Evolutionary conservation across 768 basidiomycete genomes (phyloP).

Genomic region (Pulveroboletus frians): DNA sequence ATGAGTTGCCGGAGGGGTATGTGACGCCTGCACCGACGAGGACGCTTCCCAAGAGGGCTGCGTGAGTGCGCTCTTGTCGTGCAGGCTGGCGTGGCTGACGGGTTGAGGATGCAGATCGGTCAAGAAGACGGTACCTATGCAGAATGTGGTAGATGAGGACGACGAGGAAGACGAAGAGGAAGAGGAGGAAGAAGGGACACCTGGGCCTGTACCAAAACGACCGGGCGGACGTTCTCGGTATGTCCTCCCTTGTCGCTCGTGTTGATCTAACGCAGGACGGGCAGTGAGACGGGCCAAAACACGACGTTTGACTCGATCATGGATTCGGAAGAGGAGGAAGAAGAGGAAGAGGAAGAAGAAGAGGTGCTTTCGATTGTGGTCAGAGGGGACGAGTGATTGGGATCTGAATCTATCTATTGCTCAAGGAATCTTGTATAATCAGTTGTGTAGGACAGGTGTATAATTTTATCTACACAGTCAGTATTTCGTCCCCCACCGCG

Average conservation of each 20-base stretch:
- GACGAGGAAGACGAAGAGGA: conserved; percentile 30
- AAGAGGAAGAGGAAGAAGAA: conserved; percentile 34
- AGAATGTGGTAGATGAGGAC: too few species aligned
- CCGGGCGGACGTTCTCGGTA: conserved; percentile 8
- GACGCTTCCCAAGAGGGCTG: conserved; percentile 52
- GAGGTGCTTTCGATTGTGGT: background rate
- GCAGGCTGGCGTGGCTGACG: background rate
- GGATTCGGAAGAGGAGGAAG: conserved; percentile 46
- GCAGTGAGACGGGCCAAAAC: conserved; percentile 12
- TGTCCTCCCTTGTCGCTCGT: background rate
- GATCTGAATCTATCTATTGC: too few species aligned
- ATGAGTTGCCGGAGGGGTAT: conserved; percentile 33
- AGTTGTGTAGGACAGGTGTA: too few species aligned
- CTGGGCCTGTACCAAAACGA: conserved; percentile 27
- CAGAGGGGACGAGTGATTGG: background rate
- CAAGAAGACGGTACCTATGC: conserved; percentile 30
- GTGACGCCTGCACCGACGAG: conserved; percentile 40
- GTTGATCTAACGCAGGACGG: background rate
- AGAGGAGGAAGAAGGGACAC: conserved; percentile 33
- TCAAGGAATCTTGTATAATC: too few species aligned
- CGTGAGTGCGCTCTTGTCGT: conserved; percentile 36
- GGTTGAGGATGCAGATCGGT: conserved; percentile 30
- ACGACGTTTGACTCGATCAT: conserved; percentile 47
- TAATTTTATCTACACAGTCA: too few species aligned
- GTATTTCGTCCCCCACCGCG: too few species aligned